Conservation (phyloP, 192 early-diverging fungal genomes). For the Coemansia sp. region DNA sequence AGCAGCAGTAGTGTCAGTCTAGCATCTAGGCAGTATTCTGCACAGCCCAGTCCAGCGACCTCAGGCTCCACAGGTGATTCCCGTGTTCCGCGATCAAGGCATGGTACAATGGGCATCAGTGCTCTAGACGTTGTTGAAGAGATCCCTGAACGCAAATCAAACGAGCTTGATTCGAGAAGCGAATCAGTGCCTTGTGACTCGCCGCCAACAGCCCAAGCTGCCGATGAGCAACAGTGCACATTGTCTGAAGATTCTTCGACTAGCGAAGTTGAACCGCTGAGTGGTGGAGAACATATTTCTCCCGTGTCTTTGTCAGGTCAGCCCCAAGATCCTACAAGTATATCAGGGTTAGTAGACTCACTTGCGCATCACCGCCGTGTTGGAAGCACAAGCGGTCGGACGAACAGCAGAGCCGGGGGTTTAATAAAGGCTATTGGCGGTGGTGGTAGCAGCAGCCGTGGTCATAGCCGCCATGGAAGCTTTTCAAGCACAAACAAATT, state of each 20-base stretch:
- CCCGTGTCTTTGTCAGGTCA: neutral
- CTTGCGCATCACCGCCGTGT: constrained; percentile 11
- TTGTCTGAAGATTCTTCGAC: neutral
- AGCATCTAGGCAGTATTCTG: neutral
- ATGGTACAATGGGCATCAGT: constrained; percentile 31
- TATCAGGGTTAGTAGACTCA: constrained; percentile 9
- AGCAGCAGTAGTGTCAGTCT: neutral
- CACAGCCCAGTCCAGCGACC: neutral
- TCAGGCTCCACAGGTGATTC: neutral
- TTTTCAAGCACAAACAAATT: constrained; percentile 10
- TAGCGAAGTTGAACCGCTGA: neutral
- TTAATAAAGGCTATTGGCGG: constrained; percentile 14
- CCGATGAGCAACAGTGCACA: neutral
- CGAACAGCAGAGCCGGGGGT: constrained; percentile 27
- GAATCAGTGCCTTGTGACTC: constrained; percentile 1
- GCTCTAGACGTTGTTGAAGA: constrained; percentile 15
- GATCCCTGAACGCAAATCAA: constrained; percentile 25
- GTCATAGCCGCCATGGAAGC: constrained; percentile 44
- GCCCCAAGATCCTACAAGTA: neutral
- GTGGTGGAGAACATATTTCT: neutral
- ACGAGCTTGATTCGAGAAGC: constrained; percentile 1
- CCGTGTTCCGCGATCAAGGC: constrained; percentile 14
- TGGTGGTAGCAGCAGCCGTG: constrained; percentile 14
- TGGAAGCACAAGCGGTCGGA: constrained; percentile 16
- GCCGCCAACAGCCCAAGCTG: neutral